Conservation (phyloP, 1,284 basidiomycete species). For the Meira nashicola region DNA sequence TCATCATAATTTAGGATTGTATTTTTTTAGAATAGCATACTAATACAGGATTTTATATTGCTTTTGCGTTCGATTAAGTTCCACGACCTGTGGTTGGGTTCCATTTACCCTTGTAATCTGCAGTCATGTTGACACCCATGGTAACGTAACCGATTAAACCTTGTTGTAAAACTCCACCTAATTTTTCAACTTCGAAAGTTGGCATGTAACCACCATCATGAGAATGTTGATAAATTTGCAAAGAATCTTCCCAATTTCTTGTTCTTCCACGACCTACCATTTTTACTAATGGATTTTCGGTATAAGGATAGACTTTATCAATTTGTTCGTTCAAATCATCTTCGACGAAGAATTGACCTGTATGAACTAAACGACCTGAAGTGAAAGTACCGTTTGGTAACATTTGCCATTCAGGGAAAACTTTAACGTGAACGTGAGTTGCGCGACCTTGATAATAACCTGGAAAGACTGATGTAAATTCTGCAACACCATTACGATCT, state of each 20-base stretch:
- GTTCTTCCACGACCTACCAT: slow-evolving; percentile 53
- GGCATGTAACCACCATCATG: slow-evolving; percentile 14
- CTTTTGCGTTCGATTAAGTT: neutral
- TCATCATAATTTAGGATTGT: too few species aligned
- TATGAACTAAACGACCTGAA: slow-evolving; percentile 56
- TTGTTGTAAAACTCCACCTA: slow-evolving; percentile 55
- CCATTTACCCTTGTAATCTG: slow-evolving; percentile 31
- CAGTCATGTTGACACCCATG: slow-evolving; percentile 51
- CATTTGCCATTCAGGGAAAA: slow-evolving; percentile 54
- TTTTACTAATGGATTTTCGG: slow-evolving; percentile 53
- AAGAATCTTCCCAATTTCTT: slow-evolving; percentile 56
- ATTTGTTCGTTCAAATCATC: slow-evolving; percentile 60
- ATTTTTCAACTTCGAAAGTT: slow-evolving; percentile 55
- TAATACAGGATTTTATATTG: too few species aligned
- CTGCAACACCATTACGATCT: slow-evolving; percentile 64
- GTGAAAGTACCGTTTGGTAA: slow-evolving; percentile 55
- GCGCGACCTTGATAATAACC: slow-evolving; percentile 59
- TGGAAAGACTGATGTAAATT: slow-evolving; percentile 66
- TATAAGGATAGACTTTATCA: slow-evolving; percentile 54
- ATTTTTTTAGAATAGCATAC: too few species aligned
- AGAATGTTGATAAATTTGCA: slow-evolving; percentile 55
- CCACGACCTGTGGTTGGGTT: slow-evolving; percentile 26
- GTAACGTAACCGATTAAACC: slow-evolving; percentile 56
- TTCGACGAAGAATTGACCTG: slow-evolving; percentile 67
- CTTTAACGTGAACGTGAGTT: slow-evolving; percentile 55